phyloP scores from a whole-genome alignment of 176 grass and related monocot genomes.

The Lolium perenne region DNA sequence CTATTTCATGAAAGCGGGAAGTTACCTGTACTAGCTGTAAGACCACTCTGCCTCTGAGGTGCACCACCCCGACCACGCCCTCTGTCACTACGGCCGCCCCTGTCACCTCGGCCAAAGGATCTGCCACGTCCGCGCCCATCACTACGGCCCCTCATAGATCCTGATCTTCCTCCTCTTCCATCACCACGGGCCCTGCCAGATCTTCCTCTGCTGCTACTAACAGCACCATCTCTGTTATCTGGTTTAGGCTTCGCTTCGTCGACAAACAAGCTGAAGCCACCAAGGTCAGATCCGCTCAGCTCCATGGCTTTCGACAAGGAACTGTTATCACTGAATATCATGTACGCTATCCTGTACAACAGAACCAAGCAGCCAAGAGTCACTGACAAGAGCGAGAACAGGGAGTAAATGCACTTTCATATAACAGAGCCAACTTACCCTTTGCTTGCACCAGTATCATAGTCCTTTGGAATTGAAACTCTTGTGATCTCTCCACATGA shows the following conservation, averaged over 20 bases:
- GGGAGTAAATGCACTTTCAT: background rate
- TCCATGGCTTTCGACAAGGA: constrained; percentile 61
- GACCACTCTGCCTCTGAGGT: constrained; percentile 43
- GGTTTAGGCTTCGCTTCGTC: constrained; percentile 62
- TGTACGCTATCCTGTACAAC: constrained; percentile 67
- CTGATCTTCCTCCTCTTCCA: background rate
- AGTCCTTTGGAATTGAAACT: constrained; percentile 75
- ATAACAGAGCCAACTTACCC: constrained; percentile 52
- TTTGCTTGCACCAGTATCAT: constrained; percentile 61
- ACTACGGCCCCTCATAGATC: background rate
- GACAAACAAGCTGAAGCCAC: constrained; percentile 55
- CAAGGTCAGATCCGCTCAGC: constrained; percentile 62
- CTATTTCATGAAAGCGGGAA: background rate
- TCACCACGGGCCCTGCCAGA: background rate
- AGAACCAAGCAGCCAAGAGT: background rate
- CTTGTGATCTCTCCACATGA: constrained; percentile 71
- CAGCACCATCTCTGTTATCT: constrained; percentile 49
- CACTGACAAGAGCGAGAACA: background rate
- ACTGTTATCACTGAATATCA: constrained; percentile 61
- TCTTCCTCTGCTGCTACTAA: constrained; percentile 35
- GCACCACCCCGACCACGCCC: constrained; percentile 36
- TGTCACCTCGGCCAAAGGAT: too few species aligned
- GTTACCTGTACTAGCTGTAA: constrained; percentile 63
- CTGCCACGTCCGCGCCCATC: background rate
- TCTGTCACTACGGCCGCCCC: too few species aligned